These are phyloP conservation scores for Xerocomus potaroensis DNA, from an alignment of 768 basidiomycete species.

Conservation along the genomic window DNA sequence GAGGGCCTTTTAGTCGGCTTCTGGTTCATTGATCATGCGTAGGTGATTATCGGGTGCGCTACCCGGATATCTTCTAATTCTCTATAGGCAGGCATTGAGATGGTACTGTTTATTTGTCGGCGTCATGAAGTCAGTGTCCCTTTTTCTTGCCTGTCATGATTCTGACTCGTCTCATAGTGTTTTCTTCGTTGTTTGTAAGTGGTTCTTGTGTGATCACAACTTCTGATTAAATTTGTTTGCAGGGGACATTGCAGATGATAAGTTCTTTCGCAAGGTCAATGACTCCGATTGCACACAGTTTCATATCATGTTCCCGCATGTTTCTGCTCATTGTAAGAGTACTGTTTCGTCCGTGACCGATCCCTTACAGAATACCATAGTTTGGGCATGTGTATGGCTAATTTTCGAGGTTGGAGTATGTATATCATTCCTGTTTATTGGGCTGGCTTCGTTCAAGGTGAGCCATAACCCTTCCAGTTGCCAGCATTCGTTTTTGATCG, in stretches of 20 bases:
- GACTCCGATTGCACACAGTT: constrained; percentile 94
- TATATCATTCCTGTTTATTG: constrained; percentile 74
- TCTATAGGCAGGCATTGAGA: constrained; percentile 64
- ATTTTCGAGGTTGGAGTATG: constrained; percentile 71
- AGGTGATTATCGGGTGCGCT: constrained; percentile 27
- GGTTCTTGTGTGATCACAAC: background rate
- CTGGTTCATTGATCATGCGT: constrained; percentile 95
- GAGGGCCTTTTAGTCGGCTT: constrained; percentile 88
- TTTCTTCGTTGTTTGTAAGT: constrained; percentile 84
- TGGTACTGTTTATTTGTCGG: constrained; percentile 84
- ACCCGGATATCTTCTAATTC: constrained; percentile 6
- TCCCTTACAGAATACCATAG: constrained; percentile 34
- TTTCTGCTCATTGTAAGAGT: constrained; percentile 65
- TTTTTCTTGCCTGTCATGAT: constrained; percentile 6
- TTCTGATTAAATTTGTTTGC: constrained; percentile 5
- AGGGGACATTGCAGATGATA: constrained; percentile 95
- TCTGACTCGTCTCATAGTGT: constrained; percentile 41
- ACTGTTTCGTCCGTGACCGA: background rate
- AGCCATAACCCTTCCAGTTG: constrained; percentile 4
- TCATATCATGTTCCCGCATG: constrained; percentile 62
- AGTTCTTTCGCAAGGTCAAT: constrained; percentile 92
- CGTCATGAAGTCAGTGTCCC: constrained; percentile 68
- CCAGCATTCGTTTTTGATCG: background rate
- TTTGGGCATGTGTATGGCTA: constrained; percentile 87
- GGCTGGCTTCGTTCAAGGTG: constrained; percentile 82